Conservation (phyloP, 805 yeast species). For the Ogataea parapolymorpha region DNA sequence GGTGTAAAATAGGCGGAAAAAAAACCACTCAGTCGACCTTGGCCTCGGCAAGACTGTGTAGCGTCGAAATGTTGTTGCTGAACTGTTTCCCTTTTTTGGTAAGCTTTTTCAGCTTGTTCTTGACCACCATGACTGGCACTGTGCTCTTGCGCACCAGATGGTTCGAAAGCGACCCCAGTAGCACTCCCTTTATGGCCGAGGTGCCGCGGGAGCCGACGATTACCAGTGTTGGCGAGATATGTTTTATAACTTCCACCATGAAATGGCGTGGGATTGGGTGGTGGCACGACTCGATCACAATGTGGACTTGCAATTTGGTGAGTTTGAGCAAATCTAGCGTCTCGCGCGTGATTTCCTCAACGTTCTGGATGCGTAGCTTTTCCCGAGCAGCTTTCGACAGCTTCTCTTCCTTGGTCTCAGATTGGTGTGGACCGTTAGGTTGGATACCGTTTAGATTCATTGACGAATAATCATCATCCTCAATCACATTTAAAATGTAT, state of each 20-base stretch:
- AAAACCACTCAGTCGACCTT: slow-evolving; percentile 31
- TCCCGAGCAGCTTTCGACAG: slow-evolving; percentile 30
- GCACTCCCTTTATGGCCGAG: slow-evolving; percentile 67
- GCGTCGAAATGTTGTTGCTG: slow-evolving; percentile 53
- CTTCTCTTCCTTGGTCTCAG: slow-evolving; percentile 13
- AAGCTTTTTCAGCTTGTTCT: slow-evolving; percentile 66
- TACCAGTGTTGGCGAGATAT: slow-evolving; percentile 68
- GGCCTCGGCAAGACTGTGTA: slow-evolving; percentile 41
- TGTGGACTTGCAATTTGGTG: slow-evolving; percentile 70
- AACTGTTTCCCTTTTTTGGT: slow-evolving; percentile 52
- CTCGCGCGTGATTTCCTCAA: slow-evolving; percentile 40
- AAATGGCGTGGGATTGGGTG: slow-evolving; percentile 74
- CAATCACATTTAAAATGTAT: slow-evolving; percentile 63
- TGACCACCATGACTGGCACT: slow-evolving; percentile 80
- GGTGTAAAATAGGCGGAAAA: background rate
- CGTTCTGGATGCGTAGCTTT: slow-evolving; percentile 38
- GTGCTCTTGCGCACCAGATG: slow-evolving; percentile 67
- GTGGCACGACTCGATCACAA: slow-evolving; percentile 70
- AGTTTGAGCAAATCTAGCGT: slow-evolving; percentile 47
- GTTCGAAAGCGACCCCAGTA: slow-evolving; percentile 69
- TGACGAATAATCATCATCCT: slow-evolving; percentile 38
- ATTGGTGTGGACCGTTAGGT: slow-evolving; percentile 4
- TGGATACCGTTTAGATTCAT: slow-evolving; percentile 35
- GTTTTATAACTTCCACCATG: slow-evolving; percentile 65
- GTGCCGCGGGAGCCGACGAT: slow-evolving; percentile 76